Evolutionary conservation across 805 yeast species (phyloP), one percentile per base, ranked within the genome.

Genomic region (Candida tammaniensis): DNA sequence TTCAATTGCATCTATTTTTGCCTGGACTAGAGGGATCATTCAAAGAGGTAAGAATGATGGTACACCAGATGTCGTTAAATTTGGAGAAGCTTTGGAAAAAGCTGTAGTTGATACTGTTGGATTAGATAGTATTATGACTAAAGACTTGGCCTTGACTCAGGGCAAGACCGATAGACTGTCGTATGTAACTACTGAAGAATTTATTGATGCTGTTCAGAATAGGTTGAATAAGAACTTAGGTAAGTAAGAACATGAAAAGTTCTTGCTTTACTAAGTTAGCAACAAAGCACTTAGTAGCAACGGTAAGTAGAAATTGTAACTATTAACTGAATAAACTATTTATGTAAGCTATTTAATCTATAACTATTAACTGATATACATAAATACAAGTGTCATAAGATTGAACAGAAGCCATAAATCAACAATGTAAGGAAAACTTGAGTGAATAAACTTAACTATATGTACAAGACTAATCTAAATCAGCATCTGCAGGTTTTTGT

Each of bases 1-100:
- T 68, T 89, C 97, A 12, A 91, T 91, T 62, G 98, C 98, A 3
- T 88, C 96, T 10, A 91, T 91, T 49, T 91, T 83, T 56, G 98
- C 98, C 19, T 91, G 98, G 98, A 74, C 95, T 23, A 81, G 95
- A 55, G 98, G 98, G 55, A 64, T 91, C 32, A 78, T 80, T 46
- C 96, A 89, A 69, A 84, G 98, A 68, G 98, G 97, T 51, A 80
- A 74, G 54, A 71, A 91, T 41, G 98, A 91, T 61, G 64, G 65
- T 34, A 88, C 96, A 27, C 93, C 94, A 12, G 93, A 81, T 18
- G 96, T 91, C 28, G 76, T 78, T 38, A 64, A 76, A 49, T 91
- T 91, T 58, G 98, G 86, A 44, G 72, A 84, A 49, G 59, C 66
- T 31, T 70, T 91, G 47, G 97, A 91, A 70, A 65, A 72, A 56